Evolutionary conservation across 495 filamentous ascomycete species (phyloP).

Genomic region (Cercophora newfieldiana): DNA sequence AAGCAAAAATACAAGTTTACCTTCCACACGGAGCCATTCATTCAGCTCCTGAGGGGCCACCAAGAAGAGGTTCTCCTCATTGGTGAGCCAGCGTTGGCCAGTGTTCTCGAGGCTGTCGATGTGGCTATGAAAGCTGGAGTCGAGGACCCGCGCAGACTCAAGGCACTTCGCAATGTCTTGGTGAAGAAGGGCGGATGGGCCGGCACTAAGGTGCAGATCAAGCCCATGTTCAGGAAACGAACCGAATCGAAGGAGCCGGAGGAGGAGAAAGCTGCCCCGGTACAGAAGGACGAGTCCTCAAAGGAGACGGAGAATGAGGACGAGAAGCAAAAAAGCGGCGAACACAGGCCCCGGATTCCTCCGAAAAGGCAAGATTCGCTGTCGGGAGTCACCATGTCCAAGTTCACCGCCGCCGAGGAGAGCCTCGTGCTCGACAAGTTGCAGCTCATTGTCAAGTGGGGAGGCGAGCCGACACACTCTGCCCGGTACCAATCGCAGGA

Average conservation of each 20-base stretch:
- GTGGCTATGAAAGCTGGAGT: constrained; percentile 70
- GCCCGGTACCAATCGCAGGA: constrained; percentile 95
- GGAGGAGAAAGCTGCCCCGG: constrained; percentile 44
- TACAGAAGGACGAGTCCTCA: background rate
- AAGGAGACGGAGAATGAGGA: constrained; percentile 15
- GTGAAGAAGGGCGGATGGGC: constrained; percentile 90
- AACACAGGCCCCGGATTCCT: constrained; percentile 31
- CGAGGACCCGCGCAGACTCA: constrained; percentile 86
- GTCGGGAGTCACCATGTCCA: constrained; percentile 81
- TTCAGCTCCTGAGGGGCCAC: constrained; percentile 89
- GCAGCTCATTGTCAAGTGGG: constrained; percentile 98
- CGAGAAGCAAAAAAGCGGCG: constrained; percentile 13
- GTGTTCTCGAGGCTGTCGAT: constrained; percentile 82
- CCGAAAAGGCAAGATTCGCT: constrained; percentile 76
- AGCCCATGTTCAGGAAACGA: constrained; percentile 94
- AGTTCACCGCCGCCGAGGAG: constrained; percentile 85
- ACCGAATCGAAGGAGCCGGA: constrained; percentile 44
- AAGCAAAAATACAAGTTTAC: constrained; percentile 99
- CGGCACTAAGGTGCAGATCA: constrained; percentile 98
- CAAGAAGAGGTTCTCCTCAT: constrained; percentile 95
- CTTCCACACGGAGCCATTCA: constrained; percentile 94
- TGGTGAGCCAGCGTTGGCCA: constrained; percentile 84
- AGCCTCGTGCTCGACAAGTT: constrained; percentile 90
- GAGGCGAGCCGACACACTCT: constrained; percentile 95
- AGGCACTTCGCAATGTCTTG: constrained; percentile 76